Evolutionary conservation across 768 basidiomycete genomes (phyloP).

Genomic region (Terana coerulea): DNA sequence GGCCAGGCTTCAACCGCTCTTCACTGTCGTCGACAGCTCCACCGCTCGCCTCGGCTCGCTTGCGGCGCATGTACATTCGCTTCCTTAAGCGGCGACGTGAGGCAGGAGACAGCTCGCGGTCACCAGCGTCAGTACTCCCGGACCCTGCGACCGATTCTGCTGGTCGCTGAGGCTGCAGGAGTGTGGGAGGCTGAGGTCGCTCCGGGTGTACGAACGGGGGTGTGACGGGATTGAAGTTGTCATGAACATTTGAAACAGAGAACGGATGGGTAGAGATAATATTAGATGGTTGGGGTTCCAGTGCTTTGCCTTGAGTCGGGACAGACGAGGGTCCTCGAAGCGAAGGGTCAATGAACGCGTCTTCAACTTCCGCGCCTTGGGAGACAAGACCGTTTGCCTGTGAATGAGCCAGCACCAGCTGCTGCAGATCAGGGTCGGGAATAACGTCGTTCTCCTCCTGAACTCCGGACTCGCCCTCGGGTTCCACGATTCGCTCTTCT

Average conservation of each 20-base stretch:
- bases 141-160: conserved; percentile 6
- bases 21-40: conserved; percentile 26
- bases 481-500: conserved; percentile 12
- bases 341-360: conserved; percentile 9
- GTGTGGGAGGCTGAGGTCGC: background rate
- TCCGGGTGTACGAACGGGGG: background rate
- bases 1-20: conserved; percentile 38
- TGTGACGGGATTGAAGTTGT: conserved; percentile 6
- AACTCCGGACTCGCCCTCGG: background rate
- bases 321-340: conserved; percentile 2
- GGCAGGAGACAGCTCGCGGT: conserved; percentile 36
- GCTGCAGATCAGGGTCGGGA: background rate
- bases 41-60: conserved; percentile 50
- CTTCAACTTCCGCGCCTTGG: conserved; percentile 4
- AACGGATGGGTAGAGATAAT: too few species aligned
- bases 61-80: conserved; percentile 69
- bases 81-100: conserved; percentile 56
- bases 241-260: background rate
- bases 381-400: background rate
- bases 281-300: too few species aligned
- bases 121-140: background rate
- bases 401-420: background rate
- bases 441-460: background rate
- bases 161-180: background rate
- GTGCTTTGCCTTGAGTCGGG: too few species aligned